These are phyloP conservation scores for Fistulinella prunicolor DNA, from an alignment of 768 basidiomycete genomes.

Conservation along the genomic window DNA sequence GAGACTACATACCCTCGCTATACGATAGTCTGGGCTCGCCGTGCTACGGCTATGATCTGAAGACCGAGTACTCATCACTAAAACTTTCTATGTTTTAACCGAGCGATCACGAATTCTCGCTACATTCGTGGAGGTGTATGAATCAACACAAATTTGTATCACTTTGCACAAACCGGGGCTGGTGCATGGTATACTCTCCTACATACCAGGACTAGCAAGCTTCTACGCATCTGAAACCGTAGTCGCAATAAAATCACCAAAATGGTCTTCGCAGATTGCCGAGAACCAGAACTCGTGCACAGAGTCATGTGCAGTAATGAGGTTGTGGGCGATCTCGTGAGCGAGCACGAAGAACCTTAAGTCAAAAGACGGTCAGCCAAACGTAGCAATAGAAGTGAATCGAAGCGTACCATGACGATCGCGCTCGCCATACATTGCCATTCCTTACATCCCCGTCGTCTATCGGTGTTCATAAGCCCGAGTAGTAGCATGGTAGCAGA, in stretches of 20 bases:
- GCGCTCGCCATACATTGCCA: background rate
- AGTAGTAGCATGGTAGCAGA: background rate
- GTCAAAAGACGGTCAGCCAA: background rate
- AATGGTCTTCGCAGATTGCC: background rate
- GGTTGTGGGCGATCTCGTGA: background rate
- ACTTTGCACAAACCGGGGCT: too few relatives aligned
- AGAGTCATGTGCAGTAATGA: background rate
- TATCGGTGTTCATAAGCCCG: background rate
- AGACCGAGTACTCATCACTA: too few relatives aligned
- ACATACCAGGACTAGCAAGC: too few relatives aligned
- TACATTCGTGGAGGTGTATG: too few relatives aligned
- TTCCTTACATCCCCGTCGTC: conserved; percentile 5
- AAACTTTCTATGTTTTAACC: too few relatives aligned
- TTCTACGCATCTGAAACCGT: too few relatives aligned
- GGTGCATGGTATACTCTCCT: too few relatives aligned
- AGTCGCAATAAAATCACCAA: background rate
- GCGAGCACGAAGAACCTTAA: background rate
- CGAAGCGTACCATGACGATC: background rate
- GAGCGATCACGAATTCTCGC: too few relatives aligned
- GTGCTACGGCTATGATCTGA: too few relatives aligned
- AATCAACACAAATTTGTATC: too few relatives aligned
- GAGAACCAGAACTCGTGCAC: background rate
- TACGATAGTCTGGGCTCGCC: too few relatives aligned
- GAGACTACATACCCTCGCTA: too few relatives aligned
- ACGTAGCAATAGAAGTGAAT: background rate